Evolutionary conservation across 768 basidiomycete species (phyloP).

Genomic region (Pholiota conissans): DNA sequence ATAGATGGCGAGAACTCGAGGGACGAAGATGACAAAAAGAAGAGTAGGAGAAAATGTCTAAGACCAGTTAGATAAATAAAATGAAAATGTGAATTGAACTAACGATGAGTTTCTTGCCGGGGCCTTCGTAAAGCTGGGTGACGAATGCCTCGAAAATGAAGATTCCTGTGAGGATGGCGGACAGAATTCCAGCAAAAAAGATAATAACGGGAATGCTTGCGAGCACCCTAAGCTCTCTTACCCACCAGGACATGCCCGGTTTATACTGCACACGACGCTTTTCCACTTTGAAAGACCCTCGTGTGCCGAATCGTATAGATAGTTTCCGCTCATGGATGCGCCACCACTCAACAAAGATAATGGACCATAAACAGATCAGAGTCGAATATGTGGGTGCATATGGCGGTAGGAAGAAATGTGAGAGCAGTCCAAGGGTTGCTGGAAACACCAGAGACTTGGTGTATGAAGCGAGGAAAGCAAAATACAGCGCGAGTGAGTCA

Average conservation of each 20-base stretch:
- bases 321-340: conserved; percentile 80
- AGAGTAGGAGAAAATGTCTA: conserved; percentile 83
- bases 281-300: conserved; percentile 76
- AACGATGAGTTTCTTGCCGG: conserved; percentile 77
- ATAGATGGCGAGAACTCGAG: conserved; percentile 74
- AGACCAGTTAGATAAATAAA: conserved; percentile 1
- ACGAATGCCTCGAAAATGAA: conserved; percentile 92
- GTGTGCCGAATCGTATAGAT: conserved; percentile 81
- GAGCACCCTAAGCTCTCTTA: conserved; percentile 64
- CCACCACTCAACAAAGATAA: conserved; percentile 92
- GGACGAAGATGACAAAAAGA: conserved; percentile 79
- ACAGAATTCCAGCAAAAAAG: conserved; percentile 69
- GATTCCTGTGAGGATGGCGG: conserved; percentile 72
- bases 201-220: conserved; percentile 73
- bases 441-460: conserved; percentile 79
- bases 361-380: conserved; percentile 79
- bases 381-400: conserved; percentile 80
- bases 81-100: conserved; percentile 33
- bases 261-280: conserved; percentile 62
- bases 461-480: conserved; percentile 84
- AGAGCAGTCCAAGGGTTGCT: conserved; percentile 64
- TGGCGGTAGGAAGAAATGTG: conserved; percentile 67
- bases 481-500: conserved; percentile 83
- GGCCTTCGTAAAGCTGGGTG: conserved; percentile 84
- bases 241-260: conserved; percentile 69